Evolutionary conservation across 257 asterid species (phyloP).

Genomic region (Scutellaria baicalensis): DNA sequence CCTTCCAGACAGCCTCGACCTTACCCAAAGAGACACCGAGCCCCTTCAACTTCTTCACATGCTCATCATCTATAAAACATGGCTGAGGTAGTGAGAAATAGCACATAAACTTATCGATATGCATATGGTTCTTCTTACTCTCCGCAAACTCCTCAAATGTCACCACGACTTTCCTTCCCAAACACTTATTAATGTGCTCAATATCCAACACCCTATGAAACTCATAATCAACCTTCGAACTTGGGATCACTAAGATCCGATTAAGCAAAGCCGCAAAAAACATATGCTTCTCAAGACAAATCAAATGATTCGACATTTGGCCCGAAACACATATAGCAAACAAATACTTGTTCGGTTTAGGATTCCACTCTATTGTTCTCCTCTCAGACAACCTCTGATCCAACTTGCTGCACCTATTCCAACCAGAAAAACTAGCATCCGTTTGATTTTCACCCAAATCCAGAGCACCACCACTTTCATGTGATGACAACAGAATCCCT

Average conservation of each 20-base stretch:
- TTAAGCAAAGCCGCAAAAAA: conserved; percentile 83
- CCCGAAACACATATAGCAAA: conserved; percentile 87
- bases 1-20: conserved; percentile 77
- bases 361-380: conserved; percentile 81
- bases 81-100: conserved; percentile 85
- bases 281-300: conserved; percentile 96
- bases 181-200: conserved; percentile 73
- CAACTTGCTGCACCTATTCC: conserved; percentile 55
- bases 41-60: conserved; percentile 70
- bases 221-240: conserved; percentile 80
- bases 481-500: conserved; percentile 61
- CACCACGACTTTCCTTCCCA: conserved; percentile 73
- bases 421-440: conserved; percentile 35
- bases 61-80: conserved; percentile 85
- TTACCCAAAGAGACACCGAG: conserved; percentile 68
- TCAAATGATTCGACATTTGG: conserved; percentile 95
- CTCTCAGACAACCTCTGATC: conserved; percentile 56
- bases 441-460: conserved; percentile 38
- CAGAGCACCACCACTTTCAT: conserved; percentile 28
- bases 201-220: conserved; percentile 73
- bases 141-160: conserved; percentile 80
- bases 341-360: conserved; percentile 65
- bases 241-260: conserved; percentile 77
- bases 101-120: conserved; percentile 68
- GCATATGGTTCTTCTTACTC: conserved; percentile 52